Evolutionary conservation across 148 eudicot genomes (phyloP).

Genomic region (Mesembryanthemum crystallinum): DNA sequence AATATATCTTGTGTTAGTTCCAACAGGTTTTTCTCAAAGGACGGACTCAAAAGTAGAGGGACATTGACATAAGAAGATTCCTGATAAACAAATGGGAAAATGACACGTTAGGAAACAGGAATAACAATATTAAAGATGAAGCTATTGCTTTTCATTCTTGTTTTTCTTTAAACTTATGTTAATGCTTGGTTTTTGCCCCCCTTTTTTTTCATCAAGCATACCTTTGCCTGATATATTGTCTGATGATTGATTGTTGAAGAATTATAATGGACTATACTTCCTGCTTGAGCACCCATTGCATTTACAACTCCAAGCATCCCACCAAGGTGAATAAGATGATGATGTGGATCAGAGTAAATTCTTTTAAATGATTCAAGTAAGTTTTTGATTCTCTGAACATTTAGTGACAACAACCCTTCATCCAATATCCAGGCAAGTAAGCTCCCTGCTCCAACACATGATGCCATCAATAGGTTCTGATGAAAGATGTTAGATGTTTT

Average conservation of each 20-base stretch:
- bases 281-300: conserved; percentile 87
- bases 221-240: conserved; percentile 42
- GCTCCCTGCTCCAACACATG: conserved; percentile 81
- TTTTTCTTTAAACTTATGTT: no score
- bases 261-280: conserved; percentile 35
- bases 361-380: conserved; percentile 51
- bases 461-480: conserved; percentile 73
- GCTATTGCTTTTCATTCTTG: background rate
- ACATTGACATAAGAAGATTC: conserved; percentile 49
- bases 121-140: conserved; percentile 8
- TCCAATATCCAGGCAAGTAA: conserved; percentile 61
- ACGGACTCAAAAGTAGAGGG: conserved; percentile 58
- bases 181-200: no score
- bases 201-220: conserved; percentile 14
- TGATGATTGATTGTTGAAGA: conserved; percentile 28
- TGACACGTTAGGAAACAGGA: background rate
- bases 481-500: conserved; percentile 42
- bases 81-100: conserved; percentile 37
- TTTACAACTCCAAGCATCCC: conserved; percentile 88
- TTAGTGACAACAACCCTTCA: conserved; percentile 59
- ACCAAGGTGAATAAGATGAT: conserved; percentile 74
- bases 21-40: conserved; percentile 49
- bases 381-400: conserved; percentile 46
- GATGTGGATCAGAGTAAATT: conserved; percentile 57
- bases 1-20: conserved; percentile 72